Evolutionary conservation across 2,329 filamentous ascomycete species (phyloP), one percentile per base, ranked within the genome.

Genomic region (Basipetospora chlamydospora): DNA sequence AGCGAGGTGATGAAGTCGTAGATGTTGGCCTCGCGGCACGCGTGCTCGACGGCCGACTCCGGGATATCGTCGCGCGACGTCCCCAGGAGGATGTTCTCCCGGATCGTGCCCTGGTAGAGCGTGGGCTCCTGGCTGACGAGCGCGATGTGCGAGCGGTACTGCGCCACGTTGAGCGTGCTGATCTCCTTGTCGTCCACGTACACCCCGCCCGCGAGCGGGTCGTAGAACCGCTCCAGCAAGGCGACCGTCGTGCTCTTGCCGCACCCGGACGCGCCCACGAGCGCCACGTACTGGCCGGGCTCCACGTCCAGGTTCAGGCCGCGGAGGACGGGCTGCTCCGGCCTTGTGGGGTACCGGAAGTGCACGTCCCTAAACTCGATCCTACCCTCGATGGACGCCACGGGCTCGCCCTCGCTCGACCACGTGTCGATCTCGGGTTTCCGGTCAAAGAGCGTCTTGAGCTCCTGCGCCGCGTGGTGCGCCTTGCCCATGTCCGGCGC

Each of bases 91-190:
- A 96, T 85, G 53, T 96, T 96, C 23, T 96, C 87, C 45, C 70
- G 73, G 49, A 98, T 84, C 0, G 80, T 87, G 29, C 88, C 90
- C 55, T 93, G 86, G 58, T 95, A 98, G 1, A 98, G 62, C 0
- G 88, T 94, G 0, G 90, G 88, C 54, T 96, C 90, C 53, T 96
- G 90, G 23, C 80, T 86, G 11, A 98, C 88, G 8, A 98, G 77
- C 0, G 88, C 80, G 43, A 96, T 72, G 54, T 78, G 74, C 13
- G 70, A 77, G 36, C 90, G 79, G 60, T 95, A 95, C 38, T 87
- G 76, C 56, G 83, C 86, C 50, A 94, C 66, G 49, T 93, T 88
- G 33, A 95, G 65, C 9, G 66, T 67, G 41, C 75, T 79, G 48
- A 96, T 84, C 43, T 94, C 83, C 43, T 77, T 73, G 39, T 77